Evolutionary conservation across 805 yeast species (phyloP).

Genomic region (Cyberlindnera saturnus): DNA sequence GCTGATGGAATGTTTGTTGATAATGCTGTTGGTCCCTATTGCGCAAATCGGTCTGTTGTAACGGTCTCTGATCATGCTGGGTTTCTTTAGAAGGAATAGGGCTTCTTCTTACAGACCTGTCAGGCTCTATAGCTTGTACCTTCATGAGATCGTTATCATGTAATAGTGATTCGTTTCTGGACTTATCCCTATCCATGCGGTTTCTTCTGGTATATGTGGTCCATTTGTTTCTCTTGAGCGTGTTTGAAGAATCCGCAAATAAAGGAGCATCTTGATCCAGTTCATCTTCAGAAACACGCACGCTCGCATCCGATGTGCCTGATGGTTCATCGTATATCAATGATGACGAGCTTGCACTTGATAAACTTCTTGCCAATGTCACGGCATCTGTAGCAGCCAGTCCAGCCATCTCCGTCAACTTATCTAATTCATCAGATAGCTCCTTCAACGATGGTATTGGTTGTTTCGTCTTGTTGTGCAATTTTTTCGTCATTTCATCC

Average conservation of each 20-base stretch:
- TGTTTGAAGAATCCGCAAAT: constrained; percentile 20
- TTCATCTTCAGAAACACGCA: constrained; percentile 5
- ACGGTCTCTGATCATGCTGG: background rate
- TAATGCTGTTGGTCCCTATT: background rate
- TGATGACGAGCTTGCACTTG: constrained; percentile 59
- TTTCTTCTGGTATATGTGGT: constrained; percentile 42
- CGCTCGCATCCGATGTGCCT: background rate
- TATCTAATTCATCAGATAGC: constrained; percentile 69
- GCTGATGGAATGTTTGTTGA: constrained; percentile 4
- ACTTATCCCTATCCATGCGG: constrained; percentile 10
- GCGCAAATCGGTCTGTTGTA: no score
- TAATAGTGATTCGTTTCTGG: constrained; percentile 3
- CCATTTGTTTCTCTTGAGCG: constrained; percentile 42
- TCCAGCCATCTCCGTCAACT: constrained; percentile 70
- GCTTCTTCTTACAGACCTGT: no score
- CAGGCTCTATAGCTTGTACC: no score
- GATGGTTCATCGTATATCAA: constrained; percentile 4
- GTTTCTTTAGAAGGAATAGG: no score
- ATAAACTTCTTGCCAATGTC: constrained; percentile 72
- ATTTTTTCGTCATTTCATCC: constrained; percentile 20
- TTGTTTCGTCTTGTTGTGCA: constrained; percentile 7
- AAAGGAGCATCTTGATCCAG: constrained; percentile 23
- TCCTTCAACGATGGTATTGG: constrained; percentile 61
- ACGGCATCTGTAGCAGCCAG: constrained; percentile 76
- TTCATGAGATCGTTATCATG: no score